A percentile compares a stretch with the other conserved stretches of the same genome.
Evolutionary conservation across 2,329 filamentous ascomycete species (phyloP).

Genomic region (Neofusicoccum kwambonambiense): DNA sequence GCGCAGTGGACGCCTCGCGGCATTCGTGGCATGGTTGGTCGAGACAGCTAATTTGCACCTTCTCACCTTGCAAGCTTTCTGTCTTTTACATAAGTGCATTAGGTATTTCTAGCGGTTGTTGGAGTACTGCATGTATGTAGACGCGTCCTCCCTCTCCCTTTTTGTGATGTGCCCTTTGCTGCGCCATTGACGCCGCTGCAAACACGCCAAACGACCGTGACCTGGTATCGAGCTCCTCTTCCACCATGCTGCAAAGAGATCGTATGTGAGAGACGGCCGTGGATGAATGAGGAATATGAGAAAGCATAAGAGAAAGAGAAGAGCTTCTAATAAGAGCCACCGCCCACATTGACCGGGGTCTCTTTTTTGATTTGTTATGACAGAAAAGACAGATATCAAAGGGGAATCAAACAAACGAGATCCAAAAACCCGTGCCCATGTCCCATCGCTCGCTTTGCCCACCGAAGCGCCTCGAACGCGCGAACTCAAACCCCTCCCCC

Average conservation of each 20-base stretch:
- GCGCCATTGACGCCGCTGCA: no score
- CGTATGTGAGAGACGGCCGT: background rate
- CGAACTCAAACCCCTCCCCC: no score
- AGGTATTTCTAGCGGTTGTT: no score
- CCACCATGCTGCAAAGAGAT: background rate
- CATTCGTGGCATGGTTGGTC: no score
- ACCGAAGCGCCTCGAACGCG: background rate
- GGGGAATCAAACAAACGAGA: background rate
- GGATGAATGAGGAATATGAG: background rate
- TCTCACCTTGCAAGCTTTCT: no score
- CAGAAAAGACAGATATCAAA: background rate
- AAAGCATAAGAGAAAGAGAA: background rate
- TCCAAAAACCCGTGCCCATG: background rate
- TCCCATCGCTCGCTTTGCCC: background rate
- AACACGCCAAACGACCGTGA: background rate
- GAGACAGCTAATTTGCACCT: no score
- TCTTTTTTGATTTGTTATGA: background rate
- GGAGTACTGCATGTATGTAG: no score
- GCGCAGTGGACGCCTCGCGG: no score
- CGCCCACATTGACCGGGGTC: background rate
- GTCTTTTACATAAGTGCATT: no score
- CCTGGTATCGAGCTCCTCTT: background rate
- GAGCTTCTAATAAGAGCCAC: no score
- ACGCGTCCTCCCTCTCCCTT: no score
- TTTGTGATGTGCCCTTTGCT: no score